A percentile compares a stretch with the other conserved stretches of the same genome.
Evolutionary conservation across 2,329 filamentous ascomycete species (phyloP).

Genomic region (Leptodontidium sp.): DNA sequence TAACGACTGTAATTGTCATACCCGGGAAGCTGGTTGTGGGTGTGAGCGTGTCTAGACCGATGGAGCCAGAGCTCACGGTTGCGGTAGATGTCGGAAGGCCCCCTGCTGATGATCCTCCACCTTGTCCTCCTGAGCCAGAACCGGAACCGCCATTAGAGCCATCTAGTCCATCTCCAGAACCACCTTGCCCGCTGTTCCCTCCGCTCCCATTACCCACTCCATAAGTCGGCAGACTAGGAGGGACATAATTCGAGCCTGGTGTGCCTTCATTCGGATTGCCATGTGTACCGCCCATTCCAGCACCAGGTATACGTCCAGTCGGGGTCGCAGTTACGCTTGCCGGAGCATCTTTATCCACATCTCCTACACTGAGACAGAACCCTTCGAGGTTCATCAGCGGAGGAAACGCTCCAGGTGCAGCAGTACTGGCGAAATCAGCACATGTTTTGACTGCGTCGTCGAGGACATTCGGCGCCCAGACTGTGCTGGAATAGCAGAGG

Average conservation of each 20-base stretch:
- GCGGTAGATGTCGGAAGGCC: neutral
- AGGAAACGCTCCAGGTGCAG: conserved; percentile 28
- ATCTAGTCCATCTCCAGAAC: conserved; percentile 6
- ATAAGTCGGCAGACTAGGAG: neutral
- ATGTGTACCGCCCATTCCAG: neutral
- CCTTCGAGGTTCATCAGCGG: conserved; percentile 34
- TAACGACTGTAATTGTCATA: conserved; percentile 18
- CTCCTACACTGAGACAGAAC: conserved; percentile 39
- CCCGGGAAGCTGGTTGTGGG: neutral
- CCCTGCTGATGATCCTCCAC: neutral
- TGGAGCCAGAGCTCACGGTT: conserved; percentile 4
- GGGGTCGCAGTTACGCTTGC: neutral
- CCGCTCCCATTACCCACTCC: neutral
- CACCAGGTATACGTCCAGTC: neutral
- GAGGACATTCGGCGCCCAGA: conserved; percentile 39
- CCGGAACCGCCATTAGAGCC: neutral
- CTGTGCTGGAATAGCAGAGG: conserved; percentile 41
- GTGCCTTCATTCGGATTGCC: neutral
- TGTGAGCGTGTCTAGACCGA: neutral
- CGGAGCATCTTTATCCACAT: conserved; percentile 27
- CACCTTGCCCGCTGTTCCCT: conserved; percentile 9
- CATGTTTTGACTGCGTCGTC: conserved; percentile 39
- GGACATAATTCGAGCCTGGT: conserved; percentile 3
- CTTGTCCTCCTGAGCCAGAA: neutral
- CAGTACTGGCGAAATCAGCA: conserved; percentile 35